Conservation (phyloP, 768 basidiomycete species). For the Suillus occidentalis region DNA sequence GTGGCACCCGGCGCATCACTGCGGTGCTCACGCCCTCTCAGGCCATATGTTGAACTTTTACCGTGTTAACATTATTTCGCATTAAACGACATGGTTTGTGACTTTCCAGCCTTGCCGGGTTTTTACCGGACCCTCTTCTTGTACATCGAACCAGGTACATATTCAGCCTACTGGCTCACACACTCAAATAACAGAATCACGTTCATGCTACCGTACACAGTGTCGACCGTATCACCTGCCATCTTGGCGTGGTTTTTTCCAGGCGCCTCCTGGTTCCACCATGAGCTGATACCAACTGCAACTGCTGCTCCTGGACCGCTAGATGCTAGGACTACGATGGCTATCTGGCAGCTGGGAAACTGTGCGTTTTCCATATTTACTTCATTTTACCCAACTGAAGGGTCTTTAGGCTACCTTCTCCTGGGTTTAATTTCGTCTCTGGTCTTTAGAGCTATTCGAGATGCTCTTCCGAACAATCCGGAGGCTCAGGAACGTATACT, state of each 20-base stretch:
- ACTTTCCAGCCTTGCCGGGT: constrained; percentile 60
- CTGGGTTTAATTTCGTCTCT: constrained; percentile 64
- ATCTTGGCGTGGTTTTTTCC: constrained; percentile 56
- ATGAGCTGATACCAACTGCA: constrained; percentile 56
- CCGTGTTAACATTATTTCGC: too few relatives aligned
- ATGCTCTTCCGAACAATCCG: constrained; percentile 55
- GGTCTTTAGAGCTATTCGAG: constrained; percentile 66
- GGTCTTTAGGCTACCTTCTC: constrained; percentile 53
- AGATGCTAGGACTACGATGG: constrained; percentile 57
- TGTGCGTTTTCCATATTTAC: constrained; percentile 39
- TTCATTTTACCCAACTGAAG: neutral
- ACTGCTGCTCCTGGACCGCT: constrained; percentile 31
- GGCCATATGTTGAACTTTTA: neutral
- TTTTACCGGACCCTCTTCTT: constrained; percentile 63
- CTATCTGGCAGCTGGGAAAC: constrained; percentile 67
- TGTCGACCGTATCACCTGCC: constrained; percentile 50
- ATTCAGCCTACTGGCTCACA: constrained; percentile 9
- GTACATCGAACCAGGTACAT: constrained; percentile 61
- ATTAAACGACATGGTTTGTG: constrained; percentile 15
- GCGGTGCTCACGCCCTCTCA: neutral
- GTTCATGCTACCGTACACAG: constrained; percentile 34
- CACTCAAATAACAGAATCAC: constrained; percentile 20
- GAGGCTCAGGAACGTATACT: constrained; percentile 68
- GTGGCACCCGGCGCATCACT: neutral
- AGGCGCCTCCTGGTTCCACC: constrained; percentile 66